Conservation (phyloP, 148 eudicot genomes). For the Rhododendron molle region DNA sequence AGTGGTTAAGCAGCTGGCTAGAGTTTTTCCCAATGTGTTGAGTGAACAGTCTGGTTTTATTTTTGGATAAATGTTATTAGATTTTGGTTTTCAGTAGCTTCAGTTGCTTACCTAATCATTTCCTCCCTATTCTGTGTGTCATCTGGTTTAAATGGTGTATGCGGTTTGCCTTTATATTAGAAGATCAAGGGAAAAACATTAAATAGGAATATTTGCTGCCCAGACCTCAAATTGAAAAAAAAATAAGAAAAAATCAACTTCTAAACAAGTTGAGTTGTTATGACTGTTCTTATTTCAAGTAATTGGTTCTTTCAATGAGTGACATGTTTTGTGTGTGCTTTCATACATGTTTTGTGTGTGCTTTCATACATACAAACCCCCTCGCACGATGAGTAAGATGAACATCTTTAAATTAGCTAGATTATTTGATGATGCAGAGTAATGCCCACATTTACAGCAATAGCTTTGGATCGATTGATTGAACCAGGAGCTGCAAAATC, state of each 20-base stretch:
- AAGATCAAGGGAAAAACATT: neutral
- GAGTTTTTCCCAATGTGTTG: neutral
- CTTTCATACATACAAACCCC: neutral
- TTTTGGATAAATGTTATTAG: neutral
- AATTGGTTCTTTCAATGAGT: conserved; percentile 15
- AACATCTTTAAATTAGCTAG: neutral
- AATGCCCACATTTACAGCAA: conserved; percentile 80
- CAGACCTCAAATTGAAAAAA: neutral
- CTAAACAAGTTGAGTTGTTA: neutral
- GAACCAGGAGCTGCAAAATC: conserved; percentile 61
- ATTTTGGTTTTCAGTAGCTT: neutral
- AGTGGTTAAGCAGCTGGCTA: neutral
- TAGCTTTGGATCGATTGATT: conserved; percentile 65
- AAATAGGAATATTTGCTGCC: neutral
- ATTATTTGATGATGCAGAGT: conserved; percentile 33
- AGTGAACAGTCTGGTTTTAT: neutral
- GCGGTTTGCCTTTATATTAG: neutral
- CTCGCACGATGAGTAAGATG: neutral
- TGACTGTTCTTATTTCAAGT: neutral
- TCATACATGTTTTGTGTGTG: neutral
- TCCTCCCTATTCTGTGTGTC: neutral
- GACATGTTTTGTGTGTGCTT: neutral
- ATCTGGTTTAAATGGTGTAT: neutral
- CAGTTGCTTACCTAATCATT: neutral
- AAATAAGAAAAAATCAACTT: neutral